Base-by-base conservation (phyloP, 2,329 filamentous ascomycete species). In the Colletotrichum kahawae region DNA sequence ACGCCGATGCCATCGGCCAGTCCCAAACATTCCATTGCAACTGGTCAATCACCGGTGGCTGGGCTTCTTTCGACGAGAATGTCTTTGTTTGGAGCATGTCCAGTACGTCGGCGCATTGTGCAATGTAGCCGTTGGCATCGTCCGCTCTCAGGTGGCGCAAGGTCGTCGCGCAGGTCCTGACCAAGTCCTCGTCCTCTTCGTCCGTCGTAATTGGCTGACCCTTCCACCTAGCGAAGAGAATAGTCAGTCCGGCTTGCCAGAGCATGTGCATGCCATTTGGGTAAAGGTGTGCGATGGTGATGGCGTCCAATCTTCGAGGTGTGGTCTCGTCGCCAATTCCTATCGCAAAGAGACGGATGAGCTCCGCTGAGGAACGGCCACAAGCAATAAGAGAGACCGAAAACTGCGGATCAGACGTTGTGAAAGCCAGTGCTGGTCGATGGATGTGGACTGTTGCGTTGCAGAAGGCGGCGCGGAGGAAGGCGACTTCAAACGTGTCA, bases 1-100 rank as follows among this genome's bases (percentile, higher is more conserved):
- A 33, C 1, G 77, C 79, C 7, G 79, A 81, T 21, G 72, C 79
- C 74, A 81, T 78, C 1, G 79, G 79, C 79, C 79, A 81, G 10
- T 81, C 78, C 79, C 78, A 80, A 16, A 80, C 72, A 24, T 80
- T 80, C 78, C 77, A 80, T 13, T 79, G 79, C 14, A 79, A 65
- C 36, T 78, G 76, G 5, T 80, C 78, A 2, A 75, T 21, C 16
- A 38, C 51, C 5, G 69, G 63, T n/a, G 68, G 71, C 7, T 69
- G 56, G 2, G 63, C 33, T 29, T 75, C 66, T 16, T 73, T 31
- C 7, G 73, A 64, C 7, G 76, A 76, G 33, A 79, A 80, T 1
- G 78, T 77, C 69, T 79, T 79, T 18, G 33, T 54, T 4, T 77
- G 69, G 10, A 80, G 56, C 24, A 77, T 57, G 18, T 79, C 79